These are phyloP conservation scores for Gypsophila paniculata DNA, from an alignment of 179 eudicot species.

Conservation along the genomic window DNA sequence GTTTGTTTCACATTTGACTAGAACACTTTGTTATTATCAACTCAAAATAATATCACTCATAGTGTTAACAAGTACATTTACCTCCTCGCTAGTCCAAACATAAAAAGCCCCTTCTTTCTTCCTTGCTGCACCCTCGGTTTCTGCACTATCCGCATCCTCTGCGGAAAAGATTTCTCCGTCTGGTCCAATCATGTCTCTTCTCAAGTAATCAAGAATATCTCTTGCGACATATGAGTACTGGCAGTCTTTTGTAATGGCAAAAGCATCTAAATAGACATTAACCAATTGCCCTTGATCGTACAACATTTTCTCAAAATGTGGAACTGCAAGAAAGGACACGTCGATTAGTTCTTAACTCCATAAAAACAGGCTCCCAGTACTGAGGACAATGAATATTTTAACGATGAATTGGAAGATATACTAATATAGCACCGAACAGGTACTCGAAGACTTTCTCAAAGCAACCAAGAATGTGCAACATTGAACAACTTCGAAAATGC, in stretches of 20 bases:
- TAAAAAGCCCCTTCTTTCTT: slow-evolving; percentile 94
- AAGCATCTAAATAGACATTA: slow-evolving; percentile 71
- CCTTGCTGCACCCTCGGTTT: slow-evolving; percentile 46
- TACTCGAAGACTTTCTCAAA: neutral
- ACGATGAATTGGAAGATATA: neutral
- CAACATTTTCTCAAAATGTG: slow-evolving; percentile 96
- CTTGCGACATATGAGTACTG: slow-evolving; percentile 56
- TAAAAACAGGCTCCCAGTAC: neutral
- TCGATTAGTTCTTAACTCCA: neutral
- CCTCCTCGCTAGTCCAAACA: slow-evolving; percentile 76
- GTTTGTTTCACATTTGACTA: neutral
- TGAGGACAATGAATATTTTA: neutral
- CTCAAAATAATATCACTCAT: neutral
- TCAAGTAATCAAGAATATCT: slow-evolving; percentile 84
- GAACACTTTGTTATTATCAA: neutral
- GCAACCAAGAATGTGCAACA: neutral
- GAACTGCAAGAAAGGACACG: slow-evolving; percentile 45
- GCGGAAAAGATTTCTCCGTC: slow-evolving; percentile 87
- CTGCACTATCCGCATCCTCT: slow-evolving; percentile 97
- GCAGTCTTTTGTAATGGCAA: slow-evolving; percentile 58
- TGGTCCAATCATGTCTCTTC: slow-evolving; percentile 86
- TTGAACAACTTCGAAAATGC: neutral
- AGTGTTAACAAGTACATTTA: slow-evolving; percentile 23
- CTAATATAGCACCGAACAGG: neutral
- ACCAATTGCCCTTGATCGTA: slow-evolving; percentile 91